Percentiles rank a stretch among this genome's conserved stretches.
Evolutionary conservation across 108 stramenopile species (phyloP).

Genomic region (Skeletonema marinoi): DNA sequence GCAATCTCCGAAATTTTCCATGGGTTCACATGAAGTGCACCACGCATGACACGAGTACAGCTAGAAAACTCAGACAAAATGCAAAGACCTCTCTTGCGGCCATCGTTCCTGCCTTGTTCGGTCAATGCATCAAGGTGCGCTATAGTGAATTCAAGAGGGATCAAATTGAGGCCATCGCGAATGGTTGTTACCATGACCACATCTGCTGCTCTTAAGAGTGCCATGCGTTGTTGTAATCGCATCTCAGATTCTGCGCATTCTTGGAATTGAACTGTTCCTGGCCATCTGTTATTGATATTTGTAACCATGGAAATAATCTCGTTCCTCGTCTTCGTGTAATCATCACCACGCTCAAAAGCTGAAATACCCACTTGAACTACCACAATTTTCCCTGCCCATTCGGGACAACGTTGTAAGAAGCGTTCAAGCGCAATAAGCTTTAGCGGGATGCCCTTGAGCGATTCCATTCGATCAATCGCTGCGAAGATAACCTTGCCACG

Average conservation of each 20-base stretch:
- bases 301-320: conserved; percentile 81
- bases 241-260: conserved; percentile 82
- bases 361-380: conserved; percentile 95
- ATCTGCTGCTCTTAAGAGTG: conserved; percentile 84
- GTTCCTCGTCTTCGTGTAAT: conserved; percentile 80
- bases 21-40: conserved; percentile 92
- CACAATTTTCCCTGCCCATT: conserved; percentile 92
- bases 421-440: conserved; percentile 95
- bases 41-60: conserved; percentile 96
- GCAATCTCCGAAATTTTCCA: conserved; percentile 92
- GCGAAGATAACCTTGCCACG: conserved; percentile 83
- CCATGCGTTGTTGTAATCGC: conserved; percentile 84
- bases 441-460: conserved; percentile 94
- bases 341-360: conserved; percentile 85
- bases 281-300: conserved; percentile 85
- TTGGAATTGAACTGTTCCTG: conserved; percentile 88
- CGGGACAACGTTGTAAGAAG: conserved; percentile 86
- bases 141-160: conserved; percentile 95
- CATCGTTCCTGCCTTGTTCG: conserved; percentile 64
- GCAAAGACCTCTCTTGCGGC: conserved; percentile 89
- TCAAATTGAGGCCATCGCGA: conserved; percentile 95
- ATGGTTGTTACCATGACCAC: conserved; percentile 91
- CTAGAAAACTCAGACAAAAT: conserved; percentile 88
- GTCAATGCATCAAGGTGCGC: conserved; percentile 94
- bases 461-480: conserved; percentile 94